These are phyloP conservation scores for Orbilia oligospora DNA, from an alignment of 2,329 filamentous ascomycete species.

Conservation along the genomic window DNA sequence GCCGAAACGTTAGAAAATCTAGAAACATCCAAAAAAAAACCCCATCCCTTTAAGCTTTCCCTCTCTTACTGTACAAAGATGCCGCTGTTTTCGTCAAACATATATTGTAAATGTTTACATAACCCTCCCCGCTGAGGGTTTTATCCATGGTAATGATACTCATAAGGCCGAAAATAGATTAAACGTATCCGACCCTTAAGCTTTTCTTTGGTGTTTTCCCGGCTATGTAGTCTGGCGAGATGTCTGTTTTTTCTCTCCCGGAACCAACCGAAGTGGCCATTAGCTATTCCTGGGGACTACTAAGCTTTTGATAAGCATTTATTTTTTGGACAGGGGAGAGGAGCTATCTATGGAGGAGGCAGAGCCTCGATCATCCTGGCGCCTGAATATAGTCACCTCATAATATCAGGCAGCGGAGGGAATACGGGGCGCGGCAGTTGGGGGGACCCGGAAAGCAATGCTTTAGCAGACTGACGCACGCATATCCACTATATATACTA, in stretches of 20 bases:
- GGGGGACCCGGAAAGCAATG: neutral
- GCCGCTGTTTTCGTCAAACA: neutral
- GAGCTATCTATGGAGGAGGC: neutral
- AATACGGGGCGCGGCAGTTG: conserved; percentile 16
- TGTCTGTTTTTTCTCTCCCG: neutral
- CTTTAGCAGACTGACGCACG: too few species aligned
- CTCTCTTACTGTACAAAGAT: neutral
- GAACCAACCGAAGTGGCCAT: conserved; percentile 8
- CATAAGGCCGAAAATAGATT: conserved; percentile 12
- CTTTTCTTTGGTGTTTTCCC: too few species aligned
- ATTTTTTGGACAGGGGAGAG: neutral
- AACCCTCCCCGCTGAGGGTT: conserved; percentile 1
- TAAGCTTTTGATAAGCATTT: conserved; percentile 32
- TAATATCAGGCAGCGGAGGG: conserved; percentile 5
- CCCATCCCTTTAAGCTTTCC: neutral
- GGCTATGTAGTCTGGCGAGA: neutral
- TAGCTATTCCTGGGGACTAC: conserved; percentile 19
- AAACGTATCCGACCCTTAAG: neutral
- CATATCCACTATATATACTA: too few species aligned
- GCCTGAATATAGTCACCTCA: neutral
- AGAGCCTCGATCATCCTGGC: neutral
- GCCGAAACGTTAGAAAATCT: conserved; percentile 1
- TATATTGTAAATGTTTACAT: conserved; percentile 8
- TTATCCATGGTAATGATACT: neutral
- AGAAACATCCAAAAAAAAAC: conserved; percentile 10